These are phyloP conservation scores for Pseudopithomyces maydicus DNA, from an alignment of 2,329 filamentous ascomycete genomes.

Conservation along the genomic window DNA sequence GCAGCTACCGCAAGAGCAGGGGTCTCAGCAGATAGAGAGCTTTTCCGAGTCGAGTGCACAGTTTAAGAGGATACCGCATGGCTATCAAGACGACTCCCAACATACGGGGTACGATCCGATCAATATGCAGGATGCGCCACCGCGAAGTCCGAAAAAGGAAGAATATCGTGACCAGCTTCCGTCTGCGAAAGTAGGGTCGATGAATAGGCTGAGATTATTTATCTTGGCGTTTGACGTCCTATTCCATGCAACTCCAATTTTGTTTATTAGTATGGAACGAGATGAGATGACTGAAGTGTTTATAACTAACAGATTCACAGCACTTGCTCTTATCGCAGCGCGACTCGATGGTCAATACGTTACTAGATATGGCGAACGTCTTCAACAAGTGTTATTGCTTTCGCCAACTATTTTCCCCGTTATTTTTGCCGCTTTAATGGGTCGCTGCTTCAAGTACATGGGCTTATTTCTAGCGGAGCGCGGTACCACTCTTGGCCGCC, in stretches of 20 bases:
- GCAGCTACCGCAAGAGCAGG: neutral
- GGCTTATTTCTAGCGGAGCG: constrained; percentile 33
- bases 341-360: constrained; percentile 24
- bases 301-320: constrained; percentile 12
- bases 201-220: constrained; percentile 25
- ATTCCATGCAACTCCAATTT: constrained; percentile 29
- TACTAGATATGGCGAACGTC: constrained; percentile 16
- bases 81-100: neutral
- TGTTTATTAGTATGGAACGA: constrained; percentile 28
- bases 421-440: constrained; percentile 38
- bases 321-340: constrained; percentile 29
- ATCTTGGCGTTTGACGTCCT: constrained; percentile 29
- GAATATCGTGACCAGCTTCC: constrained; percentile 18
- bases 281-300: neutral
- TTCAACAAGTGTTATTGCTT: constrained; percentile 24
- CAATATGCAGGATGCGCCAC: neutral
- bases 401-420: constrained; percentile 37
- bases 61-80: neutral
- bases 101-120: neutral
- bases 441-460: constrained; percentile 30
- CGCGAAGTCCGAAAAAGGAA: neutral
- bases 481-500: constrained; percentile 35
- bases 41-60: neutral
- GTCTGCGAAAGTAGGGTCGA: constrained; percentile 21
- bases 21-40: neutral